Percentiles rank a stretch among this genome's conserved stretches.
Conservation (phyloP, 1,139 yeast species). For the Blastobotrys arbuscula region DNA sequence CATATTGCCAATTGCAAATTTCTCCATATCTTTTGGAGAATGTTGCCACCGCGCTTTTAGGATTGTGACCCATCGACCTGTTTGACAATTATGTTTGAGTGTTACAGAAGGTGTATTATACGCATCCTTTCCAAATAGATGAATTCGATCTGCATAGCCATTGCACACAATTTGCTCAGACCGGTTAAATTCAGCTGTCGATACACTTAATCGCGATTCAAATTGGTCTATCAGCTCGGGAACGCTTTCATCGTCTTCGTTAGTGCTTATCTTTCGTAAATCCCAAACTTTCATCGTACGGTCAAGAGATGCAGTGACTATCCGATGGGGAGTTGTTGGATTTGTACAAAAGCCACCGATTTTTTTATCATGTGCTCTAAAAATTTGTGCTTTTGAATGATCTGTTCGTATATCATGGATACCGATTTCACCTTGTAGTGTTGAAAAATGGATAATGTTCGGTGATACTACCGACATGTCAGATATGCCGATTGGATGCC, state of each 20-base stretch:
- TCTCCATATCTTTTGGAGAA: conserved; percentile 64
- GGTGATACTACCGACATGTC: conserved; percentile 55
- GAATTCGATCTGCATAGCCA: conserved; percentile 83
- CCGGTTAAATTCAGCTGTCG: conserved; percentile 80
- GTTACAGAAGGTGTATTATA: conserved; percentile 50
- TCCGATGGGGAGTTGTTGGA: conserved; percentile 52
- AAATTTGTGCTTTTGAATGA: conserved; percentile 29
- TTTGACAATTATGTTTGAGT: conserved; percentile 84
- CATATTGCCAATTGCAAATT: conserved; percentile 91
- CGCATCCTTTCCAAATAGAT: conserved; percentile 45
- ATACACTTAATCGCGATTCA: conserved; percentile 69
- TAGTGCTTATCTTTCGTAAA: conserved; percentile 46
- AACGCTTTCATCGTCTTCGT: conserved; percentile 36
- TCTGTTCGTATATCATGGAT: conserved; percentile 58
- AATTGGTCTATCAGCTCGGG: conserved; percentile 60
- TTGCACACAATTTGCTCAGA: conserved; percentile 78
- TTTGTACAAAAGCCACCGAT: conserved; percentile 83
- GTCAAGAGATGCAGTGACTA: conserved; percentile 86
- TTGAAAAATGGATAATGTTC: conserved; percentile 62
- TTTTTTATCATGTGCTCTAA: conserved; percentile 77
- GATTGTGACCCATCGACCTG: conserved; percentile 95
- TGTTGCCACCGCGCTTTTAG: conserved; percentile 80
- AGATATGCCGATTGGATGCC: conserved; percentile 29
- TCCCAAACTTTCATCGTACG: conserved; percentile 85
- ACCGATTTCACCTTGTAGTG: conserved; percentile 73